Conservation (phyloP, 2,329 filamentous ascomycete genomes). For the Mycosphaerella sp. region DNA sequence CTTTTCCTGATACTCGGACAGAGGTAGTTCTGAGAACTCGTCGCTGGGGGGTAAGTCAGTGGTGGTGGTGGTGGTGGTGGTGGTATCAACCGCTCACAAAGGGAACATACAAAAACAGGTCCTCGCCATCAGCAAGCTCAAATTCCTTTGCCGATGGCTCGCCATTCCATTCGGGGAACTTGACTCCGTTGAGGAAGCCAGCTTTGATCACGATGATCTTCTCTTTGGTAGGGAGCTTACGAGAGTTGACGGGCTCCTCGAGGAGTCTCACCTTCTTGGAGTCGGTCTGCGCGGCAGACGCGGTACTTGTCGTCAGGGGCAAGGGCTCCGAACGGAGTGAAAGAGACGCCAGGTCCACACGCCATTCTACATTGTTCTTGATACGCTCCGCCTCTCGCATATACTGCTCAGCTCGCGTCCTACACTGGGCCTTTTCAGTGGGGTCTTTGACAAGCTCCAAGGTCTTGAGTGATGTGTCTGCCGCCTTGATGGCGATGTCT, state of each 20-base stretch:
- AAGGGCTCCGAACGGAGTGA: slow-evolving; percentile 8
- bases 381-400: slow-evolving; percentile 68
- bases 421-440: slow-evolving; percentile 61
- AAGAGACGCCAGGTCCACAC: background rate
- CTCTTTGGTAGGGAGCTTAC: slow-evolving; percentile 62
- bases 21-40: slow-evolving; percentile 60
- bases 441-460: slow-evolving; percentile 54
- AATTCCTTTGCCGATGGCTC: slow-evolving; percentile 60
- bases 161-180: slow-evolving; percentile 78
- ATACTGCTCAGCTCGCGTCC: slow-evolving; percentile 59
- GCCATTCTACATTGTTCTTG: slow-evolving; percentile 47
- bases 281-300: slow-evolving; percentile 1
- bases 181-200: slow-evolving; percentile 72
- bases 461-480: slow-evolving; percentile 76
- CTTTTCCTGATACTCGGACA: slow-evolving; percentile 66
- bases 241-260: slow-evolving; percentile 51
- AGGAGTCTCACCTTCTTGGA: slow-evolving; percentile 31
- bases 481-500: slow-evolving; percentile 66
- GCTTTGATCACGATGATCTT: slow-evolving; percentile 69
- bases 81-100: slow-evolving; percentile 1
- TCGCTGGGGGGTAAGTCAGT: slow-evolving; percentile 39
- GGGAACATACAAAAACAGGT: slow-evolving; percentile 56
- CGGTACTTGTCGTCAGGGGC: background rate
- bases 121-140: slow-evolving; percentile 42
- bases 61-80: slow-evolving; percentile 11